Evolutionary conservation across 2,329 filamentous ascomycete species (phyloP), one percentile per base, ranked within the genome.

Genomic region (Botrytis cinerea): DNA sequence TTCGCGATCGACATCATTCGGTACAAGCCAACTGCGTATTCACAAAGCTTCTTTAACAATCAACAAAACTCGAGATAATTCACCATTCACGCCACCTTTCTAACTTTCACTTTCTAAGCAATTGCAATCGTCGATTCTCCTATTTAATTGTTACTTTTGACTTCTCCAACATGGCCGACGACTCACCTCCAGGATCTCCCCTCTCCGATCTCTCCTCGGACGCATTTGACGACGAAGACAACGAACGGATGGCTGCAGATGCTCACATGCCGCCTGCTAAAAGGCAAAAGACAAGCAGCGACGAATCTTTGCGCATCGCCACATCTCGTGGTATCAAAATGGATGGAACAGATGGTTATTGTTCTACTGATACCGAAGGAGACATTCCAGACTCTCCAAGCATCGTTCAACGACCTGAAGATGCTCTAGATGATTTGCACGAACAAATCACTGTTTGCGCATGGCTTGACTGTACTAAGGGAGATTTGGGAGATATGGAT

Each of bases 291-390:
- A 54, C 78, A 32, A 43, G 63, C 45, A 48, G 63, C 35, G 71
- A 73, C 8, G 77, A 74, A 38, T 78, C 77, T 6, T 70, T 77
- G 54, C 74, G 75, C 48, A 77, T 74, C 51, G 77, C 78, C 12
- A 74, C 76, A 28, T 74, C 77, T 28, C 83, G 84, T 77, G 59
- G 38, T 69, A 60, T 69, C 38, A 83, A 83, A 72, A 54, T 73
- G 66, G 68, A 73, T 22, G 46, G 22, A 54, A 80, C 80, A 60
- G 79, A 81, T 71, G 83, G 89, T 61, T 87, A 88, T 74, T 86
- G 98, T 74, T 97, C 94, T 12, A 94, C 93, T 71, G 96, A 99
- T 83, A 97, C 93, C 68, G 95, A 93, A 48, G 94, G 94, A 82
- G 94, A 94, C 73, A 89, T 95, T 67, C 93, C 93, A 40, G 91